Conservation (phyloP, 371 early-diverging fungal genomes). For the Capillidium heterosporum region DNA sequence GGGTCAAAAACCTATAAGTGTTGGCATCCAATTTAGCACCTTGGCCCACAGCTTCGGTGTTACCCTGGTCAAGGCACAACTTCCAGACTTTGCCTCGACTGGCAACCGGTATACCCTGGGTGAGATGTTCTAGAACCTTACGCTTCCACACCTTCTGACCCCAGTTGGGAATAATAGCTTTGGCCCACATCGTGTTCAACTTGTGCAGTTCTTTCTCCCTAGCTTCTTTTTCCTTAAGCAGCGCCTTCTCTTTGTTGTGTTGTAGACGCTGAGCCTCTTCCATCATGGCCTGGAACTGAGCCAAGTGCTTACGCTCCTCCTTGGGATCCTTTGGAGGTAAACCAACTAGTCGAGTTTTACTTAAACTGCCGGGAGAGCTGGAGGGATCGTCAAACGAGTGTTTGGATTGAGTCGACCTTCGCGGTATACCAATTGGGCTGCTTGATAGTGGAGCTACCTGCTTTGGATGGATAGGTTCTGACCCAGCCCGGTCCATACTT, state of each 20-base stretch:
- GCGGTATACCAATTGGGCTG: no score
- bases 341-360: not conserved
- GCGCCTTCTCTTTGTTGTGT: not conserved
- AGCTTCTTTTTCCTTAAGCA: not conserved
- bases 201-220: not conserved
- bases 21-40: not conserved
- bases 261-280: not conserved
- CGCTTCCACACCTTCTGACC: not conserved
- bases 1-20: not conserved
- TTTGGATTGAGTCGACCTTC: no score
- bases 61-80: not conserved
- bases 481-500: no score
- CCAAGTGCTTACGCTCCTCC: not conserved
- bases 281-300: constrained; percentile 1
- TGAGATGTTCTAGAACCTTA: not conserved
- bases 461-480: no score
- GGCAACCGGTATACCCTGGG: not conserved
- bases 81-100: not conserved
- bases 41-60: not conserved
- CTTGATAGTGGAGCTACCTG: no score
- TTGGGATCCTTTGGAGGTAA: constrained; percentile 1
- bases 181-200: not conserved
- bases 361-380: no score
- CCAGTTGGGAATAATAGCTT: not conserved
- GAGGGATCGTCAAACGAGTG: no score